Conservation (phyloP, 345 rosid genomes). For the Salix suchowensis region DNA sequence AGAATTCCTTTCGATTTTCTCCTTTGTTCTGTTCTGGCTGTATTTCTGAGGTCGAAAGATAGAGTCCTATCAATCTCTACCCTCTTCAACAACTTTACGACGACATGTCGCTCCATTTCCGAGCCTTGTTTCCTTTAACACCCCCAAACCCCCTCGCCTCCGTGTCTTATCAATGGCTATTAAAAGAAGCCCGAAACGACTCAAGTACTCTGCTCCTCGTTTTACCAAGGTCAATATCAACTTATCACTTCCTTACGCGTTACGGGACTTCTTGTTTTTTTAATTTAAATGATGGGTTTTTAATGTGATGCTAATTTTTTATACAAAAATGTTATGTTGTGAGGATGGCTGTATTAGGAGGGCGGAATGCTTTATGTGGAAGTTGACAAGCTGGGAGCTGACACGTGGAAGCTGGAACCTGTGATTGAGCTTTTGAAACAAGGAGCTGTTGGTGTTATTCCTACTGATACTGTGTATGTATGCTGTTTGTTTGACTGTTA, state of each 20-base stretch:
- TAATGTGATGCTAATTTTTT: too few relatives aligned
- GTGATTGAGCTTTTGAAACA: constrained; percentile 59
- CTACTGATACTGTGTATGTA: constrained; percentile 79
- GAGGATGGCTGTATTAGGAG: constrained; percentile 31
- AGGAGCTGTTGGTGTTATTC: constrained; percentile 94
- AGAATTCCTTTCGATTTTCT: too few relatives aligned
- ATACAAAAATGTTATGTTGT: background rate
- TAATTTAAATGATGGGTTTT: background rate
- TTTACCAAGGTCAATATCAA: constrained; percentile 49
- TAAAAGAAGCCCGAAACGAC: constrained; percentile 89
- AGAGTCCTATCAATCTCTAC: too few relatives aligned
- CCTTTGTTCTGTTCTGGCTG: too few relatives aligned
- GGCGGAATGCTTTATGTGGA: constrained; percentile 59
- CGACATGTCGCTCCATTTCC: constrained; percentile 15
- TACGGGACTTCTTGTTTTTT: background rate
- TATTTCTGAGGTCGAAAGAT: too few relatives aligned
- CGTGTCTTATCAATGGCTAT: constrained; percentile 44
- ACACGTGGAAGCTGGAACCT: constrained; percentile 66
- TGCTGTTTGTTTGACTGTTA: background rate
- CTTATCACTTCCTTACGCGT: background rate
- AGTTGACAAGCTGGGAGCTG: constrained; percentile 65
- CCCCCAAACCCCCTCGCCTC: constrained; percentile 20
- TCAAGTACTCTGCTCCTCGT: constrained; percentile 78
- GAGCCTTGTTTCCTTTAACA: constrained; percentile 21
- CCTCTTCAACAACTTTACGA: constrained; percentile 1